Conservation (phyloP, 2,329 filamentous ascomycete genomes). For the Aspergillus oerlinghausenensis region DNA sequence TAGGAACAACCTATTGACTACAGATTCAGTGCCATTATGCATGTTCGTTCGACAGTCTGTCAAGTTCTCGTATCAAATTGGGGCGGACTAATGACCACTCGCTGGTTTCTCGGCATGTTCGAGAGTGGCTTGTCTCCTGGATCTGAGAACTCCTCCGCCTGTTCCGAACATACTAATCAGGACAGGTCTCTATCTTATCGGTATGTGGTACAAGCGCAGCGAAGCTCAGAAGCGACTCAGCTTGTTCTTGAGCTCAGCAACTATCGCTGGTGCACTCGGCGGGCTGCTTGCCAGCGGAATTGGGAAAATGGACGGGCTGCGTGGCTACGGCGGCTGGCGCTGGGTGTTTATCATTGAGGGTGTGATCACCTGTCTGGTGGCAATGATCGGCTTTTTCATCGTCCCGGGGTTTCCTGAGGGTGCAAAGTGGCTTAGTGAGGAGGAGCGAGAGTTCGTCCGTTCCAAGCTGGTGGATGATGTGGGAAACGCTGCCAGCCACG, state of each 20-base stretch:
- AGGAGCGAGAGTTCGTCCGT: slow-evolving; percentile 63
- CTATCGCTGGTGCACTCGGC: slow-evolving; percentile 56
- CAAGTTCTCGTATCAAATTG: slow-evolving; percentile 78
- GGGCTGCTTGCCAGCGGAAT: slow-evolving; percentile 56
- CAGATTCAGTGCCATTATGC: slow-evolving; percentile 58
- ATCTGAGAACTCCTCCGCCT: slow-evolving; percentile 41
- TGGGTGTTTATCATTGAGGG: slow-evolving; percentile 58
- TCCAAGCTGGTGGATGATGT: slow-evolving; percentile 64
- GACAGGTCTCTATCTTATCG: slow-evolving; percentile 57
- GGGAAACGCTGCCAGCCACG: slow-evolving; percentile 60
- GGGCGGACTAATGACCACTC: slow-evolving; percentile 66
- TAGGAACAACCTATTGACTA: not conserved
- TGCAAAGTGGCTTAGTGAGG: slow-evolving; percentile 60
- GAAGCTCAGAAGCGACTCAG: slow-evolving; percentile 85
- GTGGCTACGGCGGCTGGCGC: slow-evolving; percentile 52
- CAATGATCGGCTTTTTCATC: slow-evolving; percentile 55
- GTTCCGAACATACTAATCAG: not conserved
- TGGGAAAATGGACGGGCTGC: slow-evolving; percentile 49
- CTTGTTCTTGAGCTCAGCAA: slow-evolving; percentile 75
- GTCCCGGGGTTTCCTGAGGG: slow-evolving; percentile 70
- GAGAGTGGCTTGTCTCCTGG: slow-evolving; percentile 68
- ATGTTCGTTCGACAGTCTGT: slow-evolving; percentile 79
- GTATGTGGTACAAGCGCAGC: slow-evolving; percentile 75
- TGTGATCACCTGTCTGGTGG: slow-evolving; percentile 54
- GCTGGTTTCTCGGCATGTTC: slow-evolving; percentile 74